phyloP scores from a whole-genome alignment of 345 rosid species.

The Ailanthus altissimus region DNA sequence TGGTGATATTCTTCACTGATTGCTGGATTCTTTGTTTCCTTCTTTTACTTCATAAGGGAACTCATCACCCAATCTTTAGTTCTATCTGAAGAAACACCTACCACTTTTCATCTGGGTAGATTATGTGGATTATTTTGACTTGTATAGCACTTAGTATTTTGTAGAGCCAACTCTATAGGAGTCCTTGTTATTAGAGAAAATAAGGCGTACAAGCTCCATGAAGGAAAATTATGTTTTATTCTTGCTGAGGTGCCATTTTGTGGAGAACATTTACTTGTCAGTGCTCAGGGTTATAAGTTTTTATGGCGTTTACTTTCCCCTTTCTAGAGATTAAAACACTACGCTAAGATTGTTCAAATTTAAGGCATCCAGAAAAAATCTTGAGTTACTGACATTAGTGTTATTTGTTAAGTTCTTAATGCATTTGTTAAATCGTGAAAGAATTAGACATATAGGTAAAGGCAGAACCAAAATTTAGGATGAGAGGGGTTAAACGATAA shows the following conservation, averaged over 20 bases:
- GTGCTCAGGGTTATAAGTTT: neutral
- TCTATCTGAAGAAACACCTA: conserved; percentile 1
- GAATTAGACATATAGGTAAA: too few species aligned
- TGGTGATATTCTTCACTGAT: conserved; percentile 44
- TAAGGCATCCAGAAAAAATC: too few species aligned
- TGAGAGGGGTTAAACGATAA: too few species aligned
- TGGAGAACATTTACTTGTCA: neutral
- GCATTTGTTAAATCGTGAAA: too few species aligned
- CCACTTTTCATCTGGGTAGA: neutral
- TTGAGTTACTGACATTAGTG: too few species aligned
- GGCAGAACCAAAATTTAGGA: too few species aligned
- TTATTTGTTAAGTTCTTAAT: too few species aligned
- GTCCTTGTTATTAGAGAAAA: neutral
- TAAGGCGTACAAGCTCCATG: neutral
- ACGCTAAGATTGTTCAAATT: neutral
- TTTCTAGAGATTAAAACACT: neutral
- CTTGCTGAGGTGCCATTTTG: too few species aligned
- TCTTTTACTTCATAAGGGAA: neutral
- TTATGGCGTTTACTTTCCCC: neutral
- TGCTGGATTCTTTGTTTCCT: neutral
- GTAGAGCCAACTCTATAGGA: neutral
- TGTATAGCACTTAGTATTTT: neutral
- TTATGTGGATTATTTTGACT: neutral
- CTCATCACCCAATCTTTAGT: neutral
- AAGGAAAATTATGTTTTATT: too few species aligned